Evolutionary conservation across 345 rosid species (phyloP), one percentile per base, ranked within the genome.

Genomic region (Populus deltoides): DNA sequence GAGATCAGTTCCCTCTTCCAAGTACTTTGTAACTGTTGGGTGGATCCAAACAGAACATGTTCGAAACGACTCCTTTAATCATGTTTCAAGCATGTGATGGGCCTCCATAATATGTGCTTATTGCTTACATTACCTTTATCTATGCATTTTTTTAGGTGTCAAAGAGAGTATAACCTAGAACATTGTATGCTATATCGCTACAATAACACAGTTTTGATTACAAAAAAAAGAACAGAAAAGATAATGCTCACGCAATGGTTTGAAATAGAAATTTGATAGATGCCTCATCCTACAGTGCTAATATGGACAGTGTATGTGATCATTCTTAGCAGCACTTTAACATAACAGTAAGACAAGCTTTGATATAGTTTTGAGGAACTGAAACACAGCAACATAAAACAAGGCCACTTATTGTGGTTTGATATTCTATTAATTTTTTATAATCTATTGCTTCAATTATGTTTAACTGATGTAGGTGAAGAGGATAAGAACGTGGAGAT

Each of bases 401-500:
- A 62, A 3, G 57, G 31, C 8, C 24, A 39, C 13, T 53, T 27
- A 35, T 47, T 25, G 9, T 66, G 73, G 35, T 57, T 51, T 27
- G 47, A 43, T 43, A 43, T 43, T 43, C 47, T 43, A 11, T 16
- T 29, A 13, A 45, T 22, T 33, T 49, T 65, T 38, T 27, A 73
- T 43, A 36, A 55, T 47, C n/a, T 73, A 24, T 45, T 31, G 49
- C 61, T 49, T 71, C 45, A 45, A 43, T 55, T 68, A 17, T 25
- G 45, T 78, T 33, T 69, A 17, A 61, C 38, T 61, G 18, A 70
- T 90, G 87, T 93, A 92, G 99, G 98, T 15, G 92, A 90, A 71
- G 98, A 94, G 78, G 97, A 88, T 79, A 94, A 90, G 82, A 90
- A 97, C 70, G 91, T 97, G 57, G 99, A 97, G 91, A 86, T 97